These are phyloP conservation scores for Theileria annulata DNA, from an alignment of 169 alveolate species.

Conservation along the genomic window DNA sequence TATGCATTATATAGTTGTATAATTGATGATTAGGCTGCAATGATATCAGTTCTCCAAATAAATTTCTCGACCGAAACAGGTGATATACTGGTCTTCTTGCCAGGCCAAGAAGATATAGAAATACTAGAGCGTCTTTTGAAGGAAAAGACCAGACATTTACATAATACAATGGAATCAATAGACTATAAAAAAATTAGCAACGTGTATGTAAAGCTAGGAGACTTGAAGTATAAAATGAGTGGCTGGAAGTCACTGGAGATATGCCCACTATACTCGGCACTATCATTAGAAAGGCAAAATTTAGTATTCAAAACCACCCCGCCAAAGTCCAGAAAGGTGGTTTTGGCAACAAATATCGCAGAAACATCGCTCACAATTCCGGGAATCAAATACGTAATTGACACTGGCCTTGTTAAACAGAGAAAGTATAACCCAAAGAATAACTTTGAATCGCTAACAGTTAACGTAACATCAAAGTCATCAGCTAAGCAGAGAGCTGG, in stretches of 20 bases:
- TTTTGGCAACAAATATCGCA: slow-evolving; percentile 91
- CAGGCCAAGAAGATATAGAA: slow-evolving; percentile 96
- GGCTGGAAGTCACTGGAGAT: slow-evolving; percentile 49
- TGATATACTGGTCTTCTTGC: slow-evolving; percentile 91
- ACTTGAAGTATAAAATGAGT: slow-evolving; percentile 37
- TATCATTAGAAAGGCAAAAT: slow-evolving; percentile 92
- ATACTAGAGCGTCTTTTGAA: slow-evolving; percentile 72
- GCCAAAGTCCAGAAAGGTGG: slow-evolving; percentile 63
- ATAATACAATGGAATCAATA: slow-evolving; percentile 33
- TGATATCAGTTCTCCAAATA: slow-evolving; percentile 36
- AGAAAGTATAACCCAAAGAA: slow-evolving; percentile 79
- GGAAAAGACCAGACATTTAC: slow-evolving; percentile 50
- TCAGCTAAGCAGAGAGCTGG: slow-evolving; percentile 94
- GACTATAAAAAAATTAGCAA: slow-evolving; percentile 62
- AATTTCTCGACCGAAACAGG: slow-evolving; percentile 75
- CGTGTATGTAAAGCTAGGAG: slow-evolving; percentile 57
- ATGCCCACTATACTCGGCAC: slow-evolving; percentile 94
- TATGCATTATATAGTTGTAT: slow-evolving; percentile 47
- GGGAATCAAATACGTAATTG: slow-evolving; percentile 89
- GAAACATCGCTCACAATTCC: slow-evolving; percentile 97
- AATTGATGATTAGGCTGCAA: slow-evolving; percentile 46
- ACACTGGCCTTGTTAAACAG: slow-evolving; percentile 90
- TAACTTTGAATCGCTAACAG: slow-evolving; percentile 84
- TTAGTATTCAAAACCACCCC: slow-evolving; percentile 94
- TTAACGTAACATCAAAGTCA: slow-evolving; percentile 86